Base-by-base conservation (phyloP, 2,329 filamentous ascomycete species). In the Colletotrichum australisinense region DNA sequence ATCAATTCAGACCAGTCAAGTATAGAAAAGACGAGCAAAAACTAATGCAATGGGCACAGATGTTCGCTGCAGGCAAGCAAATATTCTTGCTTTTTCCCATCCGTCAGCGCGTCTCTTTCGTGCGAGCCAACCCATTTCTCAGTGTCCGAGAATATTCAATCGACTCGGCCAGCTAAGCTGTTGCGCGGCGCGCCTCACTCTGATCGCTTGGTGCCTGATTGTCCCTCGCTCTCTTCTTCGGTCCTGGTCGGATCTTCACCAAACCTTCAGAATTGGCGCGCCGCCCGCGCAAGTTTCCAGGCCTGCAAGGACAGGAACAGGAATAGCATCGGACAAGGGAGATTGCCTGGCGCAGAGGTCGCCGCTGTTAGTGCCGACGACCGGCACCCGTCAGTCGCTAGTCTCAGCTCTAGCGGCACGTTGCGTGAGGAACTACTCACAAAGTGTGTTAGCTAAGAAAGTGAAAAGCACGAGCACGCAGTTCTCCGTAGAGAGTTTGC, bases 281-380 rank as follows among this genome's bases (percentile, higher is more conserved):
- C 42, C 42, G 42, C 42, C 42, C 19, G 42, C 42, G 42, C 16
- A 49, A 12, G 38, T 22, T 16, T 19, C 4, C 26, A 19, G 7
- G 1, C 46, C 66, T 24, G 66, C 4, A 19, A 19, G 12, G 7
- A 30, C 70, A 64, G 66, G 38, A 69, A 72, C 70, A 72, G 69
- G 65, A 69, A 64, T 64, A 64, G 52, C 58, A 53, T 24, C 56
- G 11, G 19, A 22, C 62, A 12, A 6, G 28, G 59, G 59, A 64
- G 42, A 72, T 72, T 69, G 55, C 63, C 22, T 67, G 52, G 49
- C 52, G 30, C 56, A 11, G 53, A 58, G 52, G 49, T 63, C 28
- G 57, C 56, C 19, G 69, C 30, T 69, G 30, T 42, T 69, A 63
- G 65, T 69, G 66, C 53, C 69, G 11, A 12, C 53, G 9, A 38